Conservation (phyloP, 2,329 filamentous ascomycete species). For the Kalaharituber pfeilii region DNA sequence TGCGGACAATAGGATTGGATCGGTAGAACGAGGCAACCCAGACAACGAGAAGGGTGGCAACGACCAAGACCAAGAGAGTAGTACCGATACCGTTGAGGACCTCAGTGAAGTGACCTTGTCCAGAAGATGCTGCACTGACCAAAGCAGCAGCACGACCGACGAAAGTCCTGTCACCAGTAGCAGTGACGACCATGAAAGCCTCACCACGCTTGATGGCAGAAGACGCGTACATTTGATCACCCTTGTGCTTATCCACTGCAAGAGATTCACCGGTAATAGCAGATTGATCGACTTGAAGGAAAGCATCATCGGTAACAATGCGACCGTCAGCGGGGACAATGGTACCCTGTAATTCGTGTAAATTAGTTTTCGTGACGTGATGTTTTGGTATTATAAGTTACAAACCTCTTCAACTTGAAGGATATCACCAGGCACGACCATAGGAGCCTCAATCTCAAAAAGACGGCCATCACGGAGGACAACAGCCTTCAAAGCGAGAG, state of each 20-base stretch:
- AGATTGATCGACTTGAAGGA: conserved; percentile 82
- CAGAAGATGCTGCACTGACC: conserved; percentile 56
- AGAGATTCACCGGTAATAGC: conserved; percentile 84
- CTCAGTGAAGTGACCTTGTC: conserved; percentile 75
- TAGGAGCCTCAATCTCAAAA: conserved; percentile 62
- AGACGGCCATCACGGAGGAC: conserved; percentile 66
- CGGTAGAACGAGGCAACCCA: conserved; percentile 82
- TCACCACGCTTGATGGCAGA: conserved; percentile 83
- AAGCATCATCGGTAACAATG: conserved; percentile 66
- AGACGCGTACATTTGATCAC: conserved; percentile 66
- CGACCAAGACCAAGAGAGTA: conserved; percentile 60
- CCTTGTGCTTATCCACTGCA: conserved; percentile 72
- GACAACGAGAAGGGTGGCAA: conserved; percentile 62
- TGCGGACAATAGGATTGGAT: conserved; percentile 59
- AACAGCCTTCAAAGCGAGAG: conserved; percentile 69
- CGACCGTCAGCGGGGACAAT: conserved; percentile 81
- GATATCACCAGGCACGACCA: conserved; percentile 80
- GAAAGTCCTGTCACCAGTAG: conserved; percentile 78
- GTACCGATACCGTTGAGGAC: conserved; percentile 77
- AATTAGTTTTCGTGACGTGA: conserved; percentile 3
- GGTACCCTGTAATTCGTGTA: conserved; percentile 40
- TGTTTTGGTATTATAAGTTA: conserved; percentile 2
- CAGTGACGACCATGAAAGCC: conserved; percentile 63
- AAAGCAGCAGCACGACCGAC: conserved; percentile 77
- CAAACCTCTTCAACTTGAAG: conserved; percentile 62